A percentile compares a stretch with the other conserved stretches of the same genome.
phyloP scores from a whole-genome alignment of 2,329 filamentous ascomycete genomes.

The Byssochlamys sp. region DNA sequence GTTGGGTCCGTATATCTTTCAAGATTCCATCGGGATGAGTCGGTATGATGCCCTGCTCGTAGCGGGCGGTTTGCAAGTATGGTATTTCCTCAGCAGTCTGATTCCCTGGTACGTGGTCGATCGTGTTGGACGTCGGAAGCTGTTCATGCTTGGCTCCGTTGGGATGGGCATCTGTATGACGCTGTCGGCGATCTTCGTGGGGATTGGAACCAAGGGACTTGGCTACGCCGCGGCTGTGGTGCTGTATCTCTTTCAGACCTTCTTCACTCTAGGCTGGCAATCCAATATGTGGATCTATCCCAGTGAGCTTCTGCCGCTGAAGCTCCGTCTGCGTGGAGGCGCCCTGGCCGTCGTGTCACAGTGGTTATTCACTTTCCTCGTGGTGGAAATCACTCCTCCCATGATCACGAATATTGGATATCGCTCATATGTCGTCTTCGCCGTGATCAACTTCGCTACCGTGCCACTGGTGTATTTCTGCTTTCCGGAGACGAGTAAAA shows the following conservation, averaged over 20 bases:
- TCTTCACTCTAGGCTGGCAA: slow-evolving; percentile 14
- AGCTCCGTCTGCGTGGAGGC: slow-evolving; percentile 10
- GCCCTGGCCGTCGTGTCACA: slow-evolving; percentile 17
- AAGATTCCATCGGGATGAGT: slow-evolving; percentile 33
- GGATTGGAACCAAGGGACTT: slow-evolving; percentile 17
- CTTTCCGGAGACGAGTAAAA: slow-evolving; percentile 28
- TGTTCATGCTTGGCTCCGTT: slow-evolving; percentile 10
- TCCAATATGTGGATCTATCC: slow-evolving; percentile 15
- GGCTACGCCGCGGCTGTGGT: slow-evolving; percentile 12
- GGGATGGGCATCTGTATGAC: slow-evolving; percentile 21
- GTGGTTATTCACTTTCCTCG: slow-evolving; percentile 16
- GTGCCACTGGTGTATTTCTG: slow-evolving; percentile 22
- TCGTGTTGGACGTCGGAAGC: slow-evolving; percentile 8
- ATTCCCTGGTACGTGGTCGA: slow-evolving; percentile 22
- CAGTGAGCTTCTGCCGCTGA: slow-evolving; percentile 12
- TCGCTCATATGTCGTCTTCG: slow-evolving; percentile 58
- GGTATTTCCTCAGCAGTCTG: slow-evolving; percentile 25
- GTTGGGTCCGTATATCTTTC: slow-evolving; percentile 29
- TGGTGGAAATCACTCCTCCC: slow-evolving; percentile 55
- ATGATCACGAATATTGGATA: slow-evolving; percentile 49
- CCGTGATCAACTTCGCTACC: slow-evolving; percentile 46
- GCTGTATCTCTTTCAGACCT: slow-evolving; percentile 10
- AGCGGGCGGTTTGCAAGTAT: slow-evolving; percentile 28
- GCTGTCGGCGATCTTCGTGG: slow-evolving; percentile 21
- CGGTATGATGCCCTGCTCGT: slow-evolving; percentile 22